Evolutionary conservation across 192 early-diverging fungal species (phyloP).

Genomic region (Borealophlyctis nickersoniae): DNA sequence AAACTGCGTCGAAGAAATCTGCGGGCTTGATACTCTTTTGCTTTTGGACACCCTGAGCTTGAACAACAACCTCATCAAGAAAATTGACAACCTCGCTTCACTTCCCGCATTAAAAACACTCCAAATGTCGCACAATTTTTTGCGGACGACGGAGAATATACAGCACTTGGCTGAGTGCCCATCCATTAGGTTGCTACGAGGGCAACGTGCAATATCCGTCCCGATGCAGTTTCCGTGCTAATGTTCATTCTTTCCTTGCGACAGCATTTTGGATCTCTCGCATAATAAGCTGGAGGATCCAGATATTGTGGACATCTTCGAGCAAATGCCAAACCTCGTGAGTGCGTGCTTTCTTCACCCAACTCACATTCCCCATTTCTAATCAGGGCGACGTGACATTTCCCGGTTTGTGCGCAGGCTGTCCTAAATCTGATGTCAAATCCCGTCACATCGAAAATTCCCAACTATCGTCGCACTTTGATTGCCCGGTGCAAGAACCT

Average conservation of each 20-base stretch:
- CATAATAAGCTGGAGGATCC: constrained; percentile 58
- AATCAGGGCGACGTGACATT: too few relatives aligned
- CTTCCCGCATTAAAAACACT: constrained; percentile 46
- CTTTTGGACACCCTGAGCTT: constrained; percentile 54
- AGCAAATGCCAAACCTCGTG: constrained; percentile 53
- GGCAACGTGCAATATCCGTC: too few relatives aligned
- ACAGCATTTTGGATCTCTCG: constrained; percentile 47
- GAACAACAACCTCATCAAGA: constrained; percentile 55
- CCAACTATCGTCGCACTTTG: constrained; percentile 52
- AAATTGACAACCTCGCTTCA: constrained; percentile 25
- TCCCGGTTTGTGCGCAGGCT: constrained; percentile 28
- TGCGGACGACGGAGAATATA: constrained; percentile 43
- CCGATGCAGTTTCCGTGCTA: constrained; percentile 2
- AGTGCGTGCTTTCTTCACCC: not conserved
- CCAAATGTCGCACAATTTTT: constrained; percentile 51
- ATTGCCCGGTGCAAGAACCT: constrained; percentile 39
- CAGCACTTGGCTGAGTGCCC: constrained; percentile 35
- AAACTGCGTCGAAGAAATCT: constrained; percentile 54
- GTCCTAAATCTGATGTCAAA: constrained; percentile 60
- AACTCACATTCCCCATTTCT: too few relatives aligned
- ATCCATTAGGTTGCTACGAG: constrained; percentile 26
- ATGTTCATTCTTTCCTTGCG: not conserved
- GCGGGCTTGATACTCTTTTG: constrained; percentile 33
- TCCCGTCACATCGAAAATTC: constrained; percentile 52
- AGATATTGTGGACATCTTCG: constrained; percentile 47